phyloP scores from a whole-genome alignment of 805 yeast species.

The Metschnikowia borealis region DNA sequence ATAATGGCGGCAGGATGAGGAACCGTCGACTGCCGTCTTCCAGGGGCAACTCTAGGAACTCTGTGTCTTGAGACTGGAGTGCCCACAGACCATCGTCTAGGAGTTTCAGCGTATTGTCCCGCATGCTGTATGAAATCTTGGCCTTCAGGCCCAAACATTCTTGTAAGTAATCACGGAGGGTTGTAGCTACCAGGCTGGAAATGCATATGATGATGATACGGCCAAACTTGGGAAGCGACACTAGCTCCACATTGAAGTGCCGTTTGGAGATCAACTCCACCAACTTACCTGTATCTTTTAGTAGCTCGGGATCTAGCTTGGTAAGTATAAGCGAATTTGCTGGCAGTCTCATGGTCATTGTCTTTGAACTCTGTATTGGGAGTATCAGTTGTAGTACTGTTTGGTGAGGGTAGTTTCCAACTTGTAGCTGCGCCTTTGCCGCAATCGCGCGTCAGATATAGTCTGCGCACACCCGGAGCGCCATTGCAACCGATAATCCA shows the following conservation, averaged over 20 bases:
- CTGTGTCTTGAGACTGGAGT: slow-evolving; percentile 13
- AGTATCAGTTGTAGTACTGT: not conserved
- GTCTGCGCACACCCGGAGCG: slow-evolving; percentile 1
- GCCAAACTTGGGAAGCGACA: slow-evolving; percentile 29
- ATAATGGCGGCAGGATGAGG: slow-evolving; percentile 43
- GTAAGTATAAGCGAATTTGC: slow-evolving; percentile 37
- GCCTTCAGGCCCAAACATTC: slow-evolving; percentile 15
- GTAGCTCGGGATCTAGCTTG: slow-evolving; percentile 19
- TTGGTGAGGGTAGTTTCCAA: not conserved
- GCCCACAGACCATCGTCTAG: slow-evolving; percentile 16
- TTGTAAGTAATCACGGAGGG: slow-evolving; percentile 18
- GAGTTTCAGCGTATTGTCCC: slow-evolving; percentile 24
- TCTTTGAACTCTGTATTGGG: not conserved
- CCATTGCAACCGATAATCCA: not conserved
- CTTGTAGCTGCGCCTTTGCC: slow-evolving; percentile 1
- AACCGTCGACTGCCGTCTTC: slow-evolving; percentile 36
- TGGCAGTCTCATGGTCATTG: slow-evolving; percentile 5
- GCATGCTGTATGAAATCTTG: slow-evolving; percentile 29
- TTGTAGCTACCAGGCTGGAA: slow-evolving; percentile 18
- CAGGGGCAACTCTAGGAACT: slow-evolving; percentile 39
- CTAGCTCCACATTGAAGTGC: slow-evolving; percentile 29
- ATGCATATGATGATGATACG: slow-evolving; percentile 35
- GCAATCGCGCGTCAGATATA: not conserved
- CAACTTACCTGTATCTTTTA: slow-evolving; percentile 26
- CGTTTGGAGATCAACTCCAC: slow-evolving; percentile 22